These are phyloP conservation scores for Globisporangium middletonii DNA, from an alignment of 352 stramenopile species.

Conservation along the genomic window DNA sequence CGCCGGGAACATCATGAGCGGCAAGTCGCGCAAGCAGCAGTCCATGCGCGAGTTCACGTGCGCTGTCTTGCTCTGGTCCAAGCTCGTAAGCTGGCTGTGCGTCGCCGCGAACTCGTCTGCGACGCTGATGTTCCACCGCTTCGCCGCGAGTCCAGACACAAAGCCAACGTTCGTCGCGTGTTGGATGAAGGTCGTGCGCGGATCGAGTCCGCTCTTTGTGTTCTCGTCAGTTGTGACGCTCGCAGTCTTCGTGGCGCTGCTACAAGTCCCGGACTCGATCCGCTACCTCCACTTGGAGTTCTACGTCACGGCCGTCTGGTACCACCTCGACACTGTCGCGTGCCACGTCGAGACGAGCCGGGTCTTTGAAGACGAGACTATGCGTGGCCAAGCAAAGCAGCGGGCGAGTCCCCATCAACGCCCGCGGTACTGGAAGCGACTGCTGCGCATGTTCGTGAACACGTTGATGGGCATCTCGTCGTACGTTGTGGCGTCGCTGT, in stretches of 20 bases:
- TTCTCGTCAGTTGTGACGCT: neutral
- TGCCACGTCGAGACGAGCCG: neutral
- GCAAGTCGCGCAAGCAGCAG: neutral
- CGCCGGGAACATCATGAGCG: conserved; percentile 1
- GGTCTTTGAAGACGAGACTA: conserved; percentile 1
- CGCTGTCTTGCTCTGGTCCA: neutral
- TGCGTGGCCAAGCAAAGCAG: neutral
- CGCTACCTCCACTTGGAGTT: neutral
- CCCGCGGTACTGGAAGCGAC: conserved; percentile 6
- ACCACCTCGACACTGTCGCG: conserved; percentile 1
- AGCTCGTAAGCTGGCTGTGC: neutral
- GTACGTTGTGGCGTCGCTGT: conserved; percentile 2
- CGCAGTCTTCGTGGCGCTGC: neutral
- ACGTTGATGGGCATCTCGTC: neutral
- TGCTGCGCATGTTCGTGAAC: neutral
- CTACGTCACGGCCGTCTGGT: neutral
- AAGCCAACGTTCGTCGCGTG: neutral
- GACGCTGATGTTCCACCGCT: too few species aligned
- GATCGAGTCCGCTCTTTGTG: neutral
- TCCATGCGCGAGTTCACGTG: neutral
- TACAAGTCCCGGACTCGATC: neutral
- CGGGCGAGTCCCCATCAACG: neutral
- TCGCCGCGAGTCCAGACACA: too few species aligned
- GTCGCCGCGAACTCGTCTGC: too few species aligned
- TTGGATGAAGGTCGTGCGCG: conserved; percentile 3